Conservation (phyloP, 371 early-diverging fungal species). For the Mucor circinelloides region DNA sequence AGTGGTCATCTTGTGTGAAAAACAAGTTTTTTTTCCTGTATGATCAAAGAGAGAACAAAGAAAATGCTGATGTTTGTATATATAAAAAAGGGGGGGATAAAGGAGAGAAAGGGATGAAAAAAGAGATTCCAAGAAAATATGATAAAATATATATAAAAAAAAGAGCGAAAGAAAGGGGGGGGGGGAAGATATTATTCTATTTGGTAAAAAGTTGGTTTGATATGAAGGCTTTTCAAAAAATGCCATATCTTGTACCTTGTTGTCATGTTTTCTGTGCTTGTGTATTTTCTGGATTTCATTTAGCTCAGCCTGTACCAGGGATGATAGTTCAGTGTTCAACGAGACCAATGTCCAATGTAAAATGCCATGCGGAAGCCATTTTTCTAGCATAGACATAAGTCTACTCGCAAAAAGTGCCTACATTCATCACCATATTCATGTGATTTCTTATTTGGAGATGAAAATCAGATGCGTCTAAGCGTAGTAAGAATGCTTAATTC, state of each 20-base stretch:
- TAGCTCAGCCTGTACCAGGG: not conserved
- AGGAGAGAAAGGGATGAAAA: not conserved
- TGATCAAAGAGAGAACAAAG: not conserved
- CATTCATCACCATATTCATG: no score
- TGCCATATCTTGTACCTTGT: not conserved
- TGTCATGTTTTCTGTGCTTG: not conserved
- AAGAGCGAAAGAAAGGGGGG: slow-evolving; percentile 6
- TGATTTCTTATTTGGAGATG: no score
- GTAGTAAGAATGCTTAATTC: not conserved
- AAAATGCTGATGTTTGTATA: not conserved
- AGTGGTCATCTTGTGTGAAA: slow-evolving; percentile 18
- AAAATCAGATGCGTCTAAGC: not conserved
- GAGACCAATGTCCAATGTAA: not conserved
- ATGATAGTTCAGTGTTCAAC: not conserved
- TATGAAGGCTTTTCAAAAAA: not conserved
- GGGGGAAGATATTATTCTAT: not conserved
- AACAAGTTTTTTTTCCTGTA: not conserved
- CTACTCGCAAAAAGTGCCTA: not conserved
- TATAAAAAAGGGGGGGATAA: slow-evolving; percentile 5
- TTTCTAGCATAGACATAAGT: no score
- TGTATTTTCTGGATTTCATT: not conserved
- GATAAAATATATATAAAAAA: no score
- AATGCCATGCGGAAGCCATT: not conserved
- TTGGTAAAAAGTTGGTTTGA: not conserved
- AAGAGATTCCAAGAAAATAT: slow-evolving; percentile 6